Conservation (phyloP, 306 rosid species). For the Dryas alaskensis region DNA sequence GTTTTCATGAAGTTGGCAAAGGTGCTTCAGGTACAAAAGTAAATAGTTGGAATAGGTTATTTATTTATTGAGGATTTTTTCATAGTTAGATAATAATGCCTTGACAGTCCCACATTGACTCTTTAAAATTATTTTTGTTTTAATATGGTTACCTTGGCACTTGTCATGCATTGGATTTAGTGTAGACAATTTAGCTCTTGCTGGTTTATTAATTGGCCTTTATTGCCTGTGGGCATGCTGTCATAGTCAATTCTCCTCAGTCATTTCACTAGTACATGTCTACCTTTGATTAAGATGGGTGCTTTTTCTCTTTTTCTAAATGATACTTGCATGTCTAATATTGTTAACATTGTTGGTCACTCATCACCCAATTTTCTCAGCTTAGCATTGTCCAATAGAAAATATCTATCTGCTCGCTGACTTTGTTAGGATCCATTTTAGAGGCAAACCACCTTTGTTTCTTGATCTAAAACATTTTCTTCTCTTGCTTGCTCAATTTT, state of each 20-base stretch:
- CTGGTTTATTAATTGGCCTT: not conserved
- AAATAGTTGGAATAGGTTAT: not conserved
- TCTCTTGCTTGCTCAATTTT: no score
- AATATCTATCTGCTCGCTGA: not conserved
- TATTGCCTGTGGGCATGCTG: not conserved
- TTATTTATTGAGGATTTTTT: no score
- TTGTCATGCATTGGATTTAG: not conserved
- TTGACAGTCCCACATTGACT: no score
- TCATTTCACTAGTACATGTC: not conserved
- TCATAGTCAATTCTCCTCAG: not conserved
- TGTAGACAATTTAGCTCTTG: not conserved
- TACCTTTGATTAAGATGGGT: not conserved
- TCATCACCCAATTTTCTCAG: not conserved
- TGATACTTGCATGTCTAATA: not conserved
- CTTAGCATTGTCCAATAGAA: not conserved
- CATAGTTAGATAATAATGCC: no score
- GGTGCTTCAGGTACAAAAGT: no score
- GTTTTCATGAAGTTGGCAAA: no score
- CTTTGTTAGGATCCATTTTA: not conserved
- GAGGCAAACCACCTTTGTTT: not conserved
- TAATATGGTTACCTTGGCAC: not conserved
- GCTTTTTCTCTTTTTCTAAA: not conserved
- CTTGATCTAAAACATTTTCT: no score
- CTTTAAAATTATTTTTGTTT: no score
- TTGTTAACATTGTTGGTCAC: not conserved